Conservation (phyloP, 306 rosid species). For the Medicago ruthenica region DNA sequence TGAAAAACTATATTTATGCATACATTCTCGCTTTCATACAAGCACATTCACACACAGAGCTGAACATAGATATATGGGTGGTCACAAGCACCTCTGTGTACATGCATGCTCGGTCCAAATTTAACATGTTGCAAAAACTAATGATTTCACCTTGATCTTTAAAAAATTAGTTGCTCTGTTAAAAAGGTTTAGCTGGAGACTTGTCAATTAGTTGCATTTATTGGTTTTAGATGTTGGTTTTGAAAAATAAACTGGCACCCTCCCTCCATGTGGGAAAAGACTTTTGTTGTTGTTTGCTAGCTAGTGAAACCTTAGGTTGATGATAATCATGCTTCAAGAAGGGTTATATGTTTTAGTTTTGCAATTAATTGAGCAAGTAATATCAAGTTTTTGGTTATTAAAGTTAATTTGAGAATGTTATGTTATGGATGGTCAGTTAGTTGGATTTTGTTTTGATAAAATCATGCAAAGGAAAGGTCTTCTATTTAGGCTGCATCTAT, state of each 20-base stretch:
- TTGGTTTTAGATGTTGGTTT: background rate
- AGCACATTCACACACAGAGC: background rate
- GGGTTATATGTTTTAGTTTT: background rate
- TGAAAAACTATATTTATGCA: constrained; percentile 9
- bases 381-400: background rate
- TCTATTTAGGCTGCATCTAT: background rate
- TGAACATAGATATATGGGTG: background rate
- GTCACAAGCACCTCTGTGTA: background rate
- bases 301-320: constrained; percentile 22
- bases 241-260: background rate
- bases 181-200: constrained; percentile 4
- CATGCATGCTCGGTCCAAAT: constrained; percentile 30
- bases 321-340: constrained; percentile 3
- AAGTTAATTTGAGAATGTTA: background rate
- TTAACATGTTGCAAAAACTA: background rate
- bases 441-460: constrained; percentile 9
- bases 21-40: background rate
- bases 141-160: constrained; percentile 19
- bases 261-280: background rate
- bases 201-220: constrained; percentile 20
- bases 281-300: background rate
- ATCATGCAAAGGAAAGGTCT: background rate
- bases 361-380: background rate
- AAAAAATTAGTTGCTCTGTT: constrained; percentile 5
- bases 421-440: background rate